Evolutionary conservation across 2,329 filamentous ascomycete genomes (phyloP).

Genomic region (Monosporascus sp.): DNA sequence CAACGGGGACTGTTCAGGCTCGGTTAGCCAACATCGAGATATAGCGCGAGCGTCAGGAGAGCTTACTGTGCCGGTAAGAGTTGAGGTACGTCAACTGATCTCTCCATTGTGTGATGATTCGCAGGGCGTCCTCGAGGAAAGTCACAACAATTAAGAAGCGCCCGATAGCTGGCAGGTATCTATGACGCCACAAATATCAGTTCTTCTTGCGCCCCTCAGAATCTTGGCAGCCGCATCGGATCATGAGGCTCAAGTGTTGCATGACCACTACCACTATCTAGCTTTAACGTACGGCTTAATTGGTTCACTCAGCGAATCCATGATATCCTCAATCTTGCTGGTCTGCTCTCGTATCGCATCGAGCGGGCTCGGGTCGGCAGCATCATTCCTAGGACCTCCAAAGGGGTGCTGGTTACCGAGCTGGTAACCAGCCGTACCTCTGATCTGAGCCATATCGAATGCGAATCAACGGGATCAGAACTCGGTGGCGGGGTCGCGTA

Average conservation of each 20-base stretch:
- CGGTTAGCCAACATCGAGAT: conserved; percentile 13
- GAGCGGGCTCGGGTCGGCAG: conserved; percentile 69
- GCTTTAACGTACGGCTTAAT: conserved; percentile 77
- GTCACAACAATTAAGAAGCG: conserved; percentile 98
- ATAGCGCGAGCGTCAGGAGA: conserved; percentile 2
- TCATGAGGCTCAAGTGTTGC: neutral
- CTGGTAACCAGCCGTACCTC: conserved; percentile 77
- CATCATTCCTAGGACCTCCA: conserved; percentile 56
- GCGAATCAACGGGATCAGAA: neutral
- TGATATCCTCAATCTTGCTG: conserved; percentile 93
- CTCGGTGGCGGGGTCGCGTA: neutral
- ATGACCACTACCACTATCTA: neutral
- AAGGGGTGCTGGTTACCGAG: conserved; percentile 72
- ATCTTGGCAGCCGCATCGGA: neutral
- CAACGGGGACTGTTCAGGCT: conserved; percentile 64
- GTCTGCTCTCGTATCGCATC: conserved; percentile 91
- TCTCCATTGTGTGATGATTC: conserved; percentile 95
- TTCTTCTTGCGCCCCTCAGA: conserved; percentile 9
- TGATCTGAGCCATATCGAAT: conserved; percentile 38
- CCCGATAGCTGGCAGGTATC: conserved; percentile 90
- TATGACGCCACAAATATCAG: conserved; percentile 33
- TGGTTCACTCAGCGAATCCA: conserved; percentile 84
- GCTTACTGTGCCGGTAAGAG: conserved; percentile 88
- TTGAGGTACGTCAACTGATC: conserved; percentile 92
- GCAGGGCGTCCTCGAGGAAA: conserved; percentile 91